Conservation (phyloP, 805 yeast species). For the Teunomyces panamensis region DNA sequence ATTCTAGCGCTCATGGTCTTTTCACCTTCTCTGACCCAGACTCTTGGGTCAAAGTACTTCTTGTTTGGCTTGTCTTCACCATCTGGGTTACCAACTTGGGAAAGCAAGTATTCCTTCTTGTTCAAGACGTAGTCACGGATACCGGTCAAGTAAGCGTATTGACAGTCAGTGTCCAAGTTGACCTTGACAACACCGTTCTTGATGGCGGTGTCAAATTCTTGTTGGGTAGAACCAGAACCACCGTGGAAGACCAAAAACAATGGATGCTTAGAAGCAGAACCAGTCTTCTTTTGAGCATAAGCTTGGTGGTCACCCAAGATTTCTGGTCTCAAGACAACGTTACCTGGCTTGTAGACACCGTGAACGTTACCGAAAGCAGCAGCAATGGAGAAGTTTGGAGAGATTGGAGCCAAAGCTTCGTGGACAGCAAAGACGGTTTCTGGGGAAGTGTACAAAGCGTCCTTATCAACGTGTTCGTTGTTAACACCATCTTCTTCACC, state of each 20-base stretch:
- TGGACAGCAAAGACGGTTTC: conserved; percentile 91
- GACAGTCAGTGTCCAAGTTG: conserved; percentile 98
- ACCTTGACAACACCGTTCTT: conserved; percentile 96
- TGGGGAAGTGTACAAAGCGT: conserved; percentile 87
- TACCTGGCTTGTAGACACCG: conserved; percentile 99
- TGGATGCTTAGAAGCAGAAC: conserved; percentile 59
- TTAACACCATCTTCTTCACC: conserved; percentile 99
- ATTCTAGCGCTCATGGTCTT: conserved; percentile 93
- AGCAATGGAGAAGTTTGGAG: conserved; percentile 98
- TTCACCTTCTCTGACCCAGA: conserved; percentile 99
- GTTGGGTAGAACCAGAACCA: conserved; percentile 96
- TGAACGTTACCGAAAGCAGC: conserved; percentile 99
- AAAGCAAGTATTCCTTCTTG: conserved; percentile 90
- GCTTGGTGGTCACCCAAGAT: conserved; percentile 94
- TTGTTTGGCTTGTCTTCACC: conserved; percentile 99
- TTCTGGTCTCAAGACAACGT: conserved; percentile 88
- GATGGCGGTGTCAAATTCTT: conserved; percentile 90
- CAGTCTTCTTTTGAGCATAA: conserved; percentile 70
- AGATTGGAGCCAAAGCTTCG: conserved; percentile 84
- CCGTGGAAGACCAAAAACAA: conserved; percentile 99
- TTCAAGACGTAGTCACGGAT: conserved; percentile 93
- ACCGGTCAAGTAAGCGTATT: conserved; percentile 95
- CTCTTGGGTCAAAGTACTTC: conserved; percentile 99
- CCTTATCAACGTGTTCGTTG: conserved; percentile 90
- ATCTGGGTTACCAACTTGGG: conserved; percentile 98